These are phyloP conservation scores for Rhynchosporium secalis DNA, from an alignment of 2,329 filamentous ascomycete species.

Conservation along the genomic window DNA sequence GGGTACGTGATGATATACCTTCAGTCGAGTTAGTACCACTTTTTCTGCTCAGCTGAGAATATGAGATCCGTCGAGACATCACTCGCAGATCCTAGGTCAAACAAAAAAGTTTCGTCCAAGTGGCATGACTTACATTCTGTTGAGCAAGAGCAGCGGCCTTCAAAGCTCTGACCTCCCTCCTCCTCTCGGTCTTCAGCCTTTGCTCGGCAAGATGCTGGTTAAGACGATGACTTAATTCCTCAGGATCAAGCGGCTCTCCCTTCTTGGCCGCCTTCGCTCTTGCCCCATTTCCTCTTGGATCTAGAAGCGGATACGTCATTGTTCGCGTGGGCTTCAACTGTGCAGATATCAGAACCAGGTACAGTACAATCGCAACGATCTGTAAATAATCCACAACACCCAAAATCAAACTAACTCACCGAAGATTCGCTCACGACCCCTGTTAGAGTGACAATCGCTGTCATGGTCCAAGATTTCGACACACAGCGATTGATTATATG, in stretches of 20 bases:
- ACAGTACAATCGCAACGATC: too few species aligned
- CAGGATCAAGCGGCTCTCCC: constrained; percentile 50
- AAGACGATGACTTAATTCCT: constrained; percentile 56
- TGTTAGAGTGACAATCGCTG: constrained; percentile 7
- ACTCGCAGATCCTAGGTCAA: background rate
- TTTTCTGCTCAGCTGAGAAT: background rate
- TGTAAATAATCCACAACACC: too few species aligned
- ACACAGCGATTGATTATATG: background rate
- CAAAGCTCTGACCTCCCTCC: constrained; percentile 27
- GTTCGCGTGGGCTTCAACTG: constrained; percentile 31
- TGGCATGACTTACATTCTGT: constrained; percentile 16
- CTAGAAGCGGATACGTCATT: constrained; percentile 33
- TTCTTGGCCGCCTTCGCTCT: constrained; percentile 33
- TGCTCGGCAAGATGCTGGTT: constrained; percentile 52
- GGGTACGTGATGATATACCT: constrained; percentile 52
- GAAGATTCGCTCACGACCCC: constrained; percentile 1
- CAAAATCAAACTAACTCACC: constrained; percentile 7
- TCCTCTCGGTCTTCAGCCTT: constrained; percentile 42
- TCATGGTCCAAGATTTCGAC: constrained; percentile 6
- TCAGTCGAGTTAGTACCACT: background rate
- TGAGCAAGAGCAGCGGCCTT: constrained; percentile 24
- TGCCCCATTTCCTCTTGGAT: constrained; percentile 22
- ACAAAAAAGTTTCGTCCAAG: background rate
- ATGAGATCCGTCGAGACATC: background rate
- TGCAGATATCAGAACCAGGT: constrained; percentile 15